Evolutionary conservation across 805 yeast species (phyloP), one percentile per base, ranked within the genome.

Genomic region (Metschnikowia proteae): DNA sequence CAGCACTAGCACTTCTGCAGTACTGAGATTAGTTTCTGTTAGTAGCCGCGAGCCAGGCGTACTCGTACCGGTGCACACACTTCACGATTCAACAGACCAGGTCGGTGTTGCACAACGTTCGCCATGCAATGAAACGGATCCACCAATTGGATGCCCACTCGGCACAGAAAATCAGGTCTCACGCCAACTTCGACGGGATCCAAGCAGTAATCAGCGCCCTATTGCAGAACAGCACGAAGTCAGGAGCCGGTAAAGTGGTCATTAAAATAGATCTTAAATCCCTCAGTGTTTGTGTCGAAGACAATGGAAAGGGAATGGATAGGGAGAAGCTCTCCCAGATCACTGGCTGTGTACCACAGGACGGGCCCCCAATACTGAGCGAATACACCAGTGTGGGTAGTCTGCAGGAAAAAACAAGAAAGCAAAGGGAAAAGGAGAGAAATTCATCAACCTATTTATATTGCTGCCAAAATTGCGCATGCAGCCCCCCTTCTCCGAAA

Each of bases 281-380:
- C 1, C 54, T 76, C 5, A 59, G 67, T 23, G 57, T 75, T 9
- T 53, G 55, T 4, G 82, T 88, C 0, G 51, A 52, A 1, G 97
- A 91, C 63, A 72, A 91, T 62, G 97, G 97, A 0, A 27, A 22
- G 2, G 97, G 97, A 0, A 79, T 91, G 8, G 30, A 17, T 5
- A 4, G 43, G 45, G 9, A 6, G 10, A 13, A 26, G 13, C 45
- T 42, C 7, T 29, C 22, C 9, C 10, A 6, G 7, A 37, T 37
- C 5, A 10, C 29, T 11, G 39, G 25, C 17, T 37, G 39, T 37
- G 39, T 26, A 25, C 28, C 30, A 25, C 10, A 25, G 13, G 25
- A 26, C 11, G n/a, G 41, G 22, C 31, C n/a, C 32, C 29, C 11
- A 27, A 13, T 13, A 27, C 25, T 9, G 13, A 38, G 9, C 13